phyloP scores from a whole-genome alignment of 2,329 filamentous ascomycete species.

The Botrytis fabae region DNA sequence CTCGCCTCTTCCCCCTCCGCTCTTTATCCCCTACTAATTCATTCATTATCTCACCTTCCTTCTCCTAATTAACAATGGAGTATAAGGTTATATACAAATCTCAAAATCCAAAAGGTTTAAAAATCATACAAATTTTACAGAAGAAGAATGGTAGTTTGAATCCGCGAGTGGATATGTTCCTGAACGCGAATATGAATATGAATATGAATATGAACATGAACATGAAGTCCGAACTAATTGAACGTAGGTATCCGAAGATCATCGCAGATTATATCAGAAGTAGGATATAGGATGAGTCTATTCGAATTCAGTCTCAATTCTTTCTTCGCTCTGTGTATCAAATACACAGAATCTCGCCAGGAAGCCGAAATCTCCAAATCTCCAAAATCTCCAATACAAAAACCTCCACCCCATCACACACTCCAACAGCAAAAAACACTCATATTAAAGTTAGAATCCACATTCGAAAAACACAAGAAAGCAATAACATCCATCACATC shows the following conservation, averaged over 20 bases:
- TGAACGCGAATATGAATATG: neutral
- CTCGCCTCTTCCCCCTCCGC: too few species aligned
- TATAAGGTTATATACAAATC: neutral
- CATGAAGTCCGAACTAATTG: neutral
- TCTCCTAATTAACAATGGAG: neutral
- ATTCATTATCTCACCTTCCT: neutral
- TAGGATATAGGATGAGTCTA: neutral
- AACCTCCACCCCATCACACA: neutral
- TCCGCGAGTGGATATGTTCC: too few species aligned
- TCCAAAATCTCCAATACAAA: too few species aligned
- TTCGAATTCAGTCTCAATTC: too few species aligned
- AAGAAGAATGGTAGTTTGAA: neutral
- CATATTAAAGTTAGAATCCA: too few species aligned
- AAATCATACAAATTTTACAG: neutral
- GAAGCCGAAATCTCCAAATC: neutral
- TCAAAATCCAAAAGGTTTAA: too few species aligned
- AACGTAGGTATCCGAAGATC: too few species aligned
- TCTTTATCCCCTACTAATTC: too few species aligned
- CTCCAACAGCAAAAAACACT: too few species aligned
- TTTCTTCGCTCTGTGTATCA: neutral
- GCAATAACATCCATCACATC: constrained; percentile 37
- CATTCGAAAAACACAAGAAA: neutral
- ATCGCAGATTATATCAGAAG: neutral
- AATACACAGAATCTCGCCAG: neutral
- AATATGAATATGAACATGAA: neutral